phyloP scores from a whole-genome alignment of 2,329 filamentous ascomycete genomes.

The Neopestalotiopsis clavispora region DNA sequence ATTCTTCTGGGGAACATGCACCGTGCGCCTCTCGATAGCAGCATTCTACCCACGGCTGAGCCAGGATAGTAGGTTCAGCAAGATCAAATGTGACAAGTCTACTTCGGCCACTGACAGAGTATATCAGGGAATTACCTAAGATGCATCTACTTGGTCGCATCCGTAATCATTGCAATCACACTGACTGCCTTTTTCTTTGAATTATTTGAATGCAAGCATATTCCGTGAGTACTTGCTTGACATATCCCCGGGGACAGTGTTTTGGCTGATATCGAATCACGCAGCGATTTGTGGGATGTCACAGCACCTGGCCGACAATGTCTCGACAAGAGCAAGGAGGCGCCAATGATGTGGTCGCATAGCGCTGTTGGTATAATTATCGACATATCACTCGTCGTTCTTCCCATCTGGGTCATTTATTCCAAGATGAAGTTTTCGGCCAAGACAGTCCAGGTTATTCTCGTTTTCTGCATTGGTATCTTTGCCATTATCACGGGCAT shows the following conservation, averaged over 20 bases:
- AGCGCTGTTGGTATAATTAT: constrained; percentile 25
- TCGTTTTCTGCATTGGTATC: constrained; percentile 44
- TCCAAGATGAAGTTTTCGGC: constrained; percentile 41
- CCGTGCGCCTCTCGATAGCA: constrained; percentile 39
- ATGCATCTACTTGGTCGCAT: constrained; percentile 16
- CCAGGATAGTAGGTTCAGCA: constrained; percentile 35
- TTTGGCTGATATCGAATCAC: background rate
- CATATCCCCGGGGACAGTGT: background rate
- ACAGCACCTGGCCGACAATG: constrained; percentile 12
- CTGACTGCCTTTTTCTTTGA: constrained; percentile 23
- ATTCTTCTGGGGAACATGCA: constrained; percentile 37
- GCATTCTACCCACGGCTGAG: constrained; percentile 40
- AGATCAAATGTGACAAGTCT: background rate
- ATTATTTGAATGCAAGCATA: constrained; percentile 22
- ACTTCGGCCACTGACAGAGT: background rate
- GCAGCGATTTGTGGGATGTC: constrained; percentile 13
- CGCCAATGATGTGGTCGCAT: constrained; percentile 15
- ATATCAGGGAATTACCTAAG: constrained; percentile 13
- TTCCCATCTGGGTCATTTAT: constrained; percentile 43
- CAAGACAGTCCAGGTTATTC: constrained; percentile 38
- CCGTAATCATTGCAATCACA: constrained; percentile 19
- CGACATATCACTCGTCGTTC: constrained; percentile 38
- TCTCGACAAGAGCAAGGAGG: constrained; percentile 14
- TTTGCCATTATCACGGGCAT: constrained; percentile 44
- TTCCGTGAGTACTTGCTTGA: background rate